Conservation (phyloP, 2,329 filamentous ascomycete species). For the Cryphonectria parasitica region DNA sequence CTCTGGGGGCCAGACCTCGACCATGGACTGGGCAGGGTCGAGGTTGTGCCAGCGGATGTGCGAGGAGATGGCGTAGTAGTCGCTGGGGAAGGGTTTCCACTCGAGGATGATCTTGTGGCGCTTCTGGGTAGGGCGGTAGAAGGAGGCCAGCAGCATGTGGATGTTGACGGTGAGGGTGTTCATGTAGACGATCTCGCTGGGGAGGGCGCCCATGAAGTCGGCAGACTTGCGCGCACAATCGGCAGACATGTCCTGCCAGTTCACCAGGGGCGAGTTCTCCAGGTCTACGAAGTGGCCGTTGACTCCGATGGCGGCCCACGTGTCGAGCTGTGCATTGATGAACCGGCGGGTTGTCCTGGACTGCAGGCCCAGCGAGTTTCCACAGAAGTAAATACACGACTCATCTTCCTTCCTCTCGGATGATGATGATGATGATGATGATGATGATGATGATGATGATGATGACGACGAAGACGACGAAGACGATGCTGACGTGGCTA, state of each 20-base stretch:
- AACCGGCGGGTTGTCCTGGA: conserved; percentile 69
- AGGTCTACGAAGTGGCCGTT: conserved; percentile 79
- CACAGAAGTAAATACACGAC: conserved; percentile 76
- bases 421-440: neutral
- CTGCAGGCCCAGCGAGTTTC: conserved; percentile 87
- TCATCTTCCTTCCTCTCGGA: neutral
- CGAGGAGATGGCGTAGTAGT: conserved; percentile 83
- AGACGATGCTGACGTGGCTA: neutral
- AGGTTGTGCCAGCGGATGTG: conserved; percentile 75
- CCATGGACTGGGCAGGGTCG: conserved; percentile 68
- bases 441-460: neutral
- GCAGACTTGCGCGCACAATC: conserved; percentile 71
- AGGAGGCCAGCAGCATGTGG: conserved; percentile 81
- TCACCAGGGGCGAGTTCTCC: conserved; percentile 66
- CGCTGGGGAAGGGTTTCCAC: conserved; percentile 87
- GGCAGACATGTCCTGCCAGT: conserved; percentile 81
- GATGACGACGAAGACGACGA: too few species aligned
- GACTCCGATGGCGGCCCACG: conserved; percentile 84
- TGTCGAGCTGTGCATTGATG: conserved; percentile 73
- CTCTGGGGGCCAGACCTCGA: conserved; percentile 41
- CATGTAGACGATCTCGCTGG: conserved; percentile 83
- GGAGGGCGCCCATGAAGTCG: conserved; percentile 72
- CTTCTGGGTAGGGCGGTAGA: conserved; percentile 71
- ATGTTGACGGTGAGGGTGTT: conserved; percentile 82
- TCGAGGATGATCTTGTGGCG: conserved; percentile 84